Evolutionary conservation across 495 filamentous ascomycete species (phyloP).

Genomic region (Penicillium argentinense): DNA sequence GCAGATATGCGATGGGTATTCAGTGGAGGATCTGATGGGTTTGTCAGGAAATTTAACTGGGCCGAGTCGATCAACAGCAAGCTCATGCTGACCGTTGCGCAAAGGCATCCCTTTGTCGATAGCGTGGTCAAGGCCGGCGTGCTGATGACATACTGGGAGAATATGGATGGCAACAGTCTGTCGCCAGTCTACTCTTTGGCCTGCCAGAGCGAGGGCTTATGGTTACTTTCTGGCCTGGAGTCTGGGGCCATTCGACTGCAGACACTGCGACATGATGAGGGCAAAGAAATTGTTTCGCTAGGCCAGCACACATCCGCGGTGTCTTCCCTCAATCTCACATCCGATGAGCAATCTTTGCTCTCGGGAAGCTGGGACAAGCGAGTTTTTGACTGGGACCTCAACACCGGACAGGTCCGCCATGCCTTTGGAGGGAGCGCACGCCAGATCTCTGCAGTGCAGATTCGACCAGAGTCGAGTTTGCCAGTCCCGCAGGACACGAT

Average conservation of each 20-base stretch:
- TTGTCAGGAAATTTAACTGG: conserved; percentile 94
- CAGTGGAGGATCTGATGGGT: conserved; percentile 90
- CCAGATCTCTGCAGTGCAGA: conserved; percentile 87
- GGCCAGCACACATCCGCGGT: conserved; percentile 89
- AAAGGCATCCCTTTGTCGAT: conserved; percentile 96
- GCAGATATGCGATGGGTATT: conserved; percentile 96
- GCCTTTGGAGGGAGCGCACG: conserved; percentile 72
- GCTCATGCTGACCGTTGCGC: conserved; percentile 88
- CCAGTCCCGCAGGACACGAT: conserved; percentile 72
- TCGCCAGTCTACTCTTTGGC: conserved; percentile 95
- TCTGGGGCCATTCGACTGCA: conserved; percentile 91
- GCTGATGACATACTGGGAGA: conserved; percentile 96
- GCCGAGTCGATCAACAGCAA: conserved; percentile 93
- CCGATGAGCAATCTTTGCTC: conserved; percentile 83
- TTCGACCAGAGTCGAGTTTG: conserved; percentile 72
- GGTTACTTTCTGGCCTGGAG: conserved; percentile 87
- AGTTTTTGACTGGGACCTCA: conserved; percentile 92
- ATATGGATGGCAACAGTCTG: conserved; percentile 58
- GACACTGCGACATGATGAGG: conserved; percentile 92
- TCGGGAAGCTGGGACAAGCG: conserved; percentile 97
- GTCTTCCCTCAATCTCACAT: conserved; percentile 76
- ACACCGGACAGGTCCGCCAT: conserved; percentile 76
- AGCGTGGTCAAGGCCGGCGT: conserved; percentile 93
- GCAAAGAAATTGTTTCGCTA: conserved; percentile 78
- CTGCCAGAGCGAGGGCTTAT: conserved; percentile 83